Conservation (phyloP, 306 rosid genomes). For the Gynostemma pentaphyllum region DNA sequence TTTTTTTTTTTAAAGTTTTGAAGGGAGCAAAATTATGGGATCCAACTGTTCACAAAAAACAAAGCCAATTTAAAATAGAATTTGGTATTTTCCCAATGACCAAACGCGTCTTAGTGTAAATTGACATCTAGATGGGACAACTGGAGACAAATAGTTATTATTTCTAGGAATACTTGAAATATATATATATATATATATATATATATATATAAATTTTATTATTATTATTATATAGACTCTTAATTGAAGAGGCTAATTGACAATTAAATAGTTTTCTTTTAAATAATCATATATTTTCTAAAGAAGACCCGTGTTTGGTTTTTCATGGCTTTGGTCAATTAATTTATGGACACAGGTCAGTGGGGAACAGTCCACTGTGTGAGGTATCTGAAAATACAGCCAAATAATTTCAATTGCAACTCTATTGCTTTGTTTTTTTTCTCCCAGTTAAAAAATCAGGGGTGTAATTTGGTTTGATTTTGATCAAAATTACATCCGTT, state of each 20-base stretch:
- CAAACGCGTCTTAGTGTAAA: constrained; percentile 22
- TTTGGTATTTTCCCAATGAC: constrained; percentile 18
- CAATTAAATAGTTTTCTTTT: background rate
- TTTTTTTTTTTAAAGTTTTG: background rate
- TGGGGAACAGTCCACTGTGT: background rate
- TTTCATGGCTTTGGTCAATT: no score
- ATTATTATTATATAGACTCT: background rate
- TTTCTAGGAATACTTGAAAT: no score
- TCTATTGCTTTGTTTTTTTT: no score
- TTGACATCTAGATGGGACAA: constrained; percentile 21
- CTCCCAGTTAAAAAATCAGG: no score
- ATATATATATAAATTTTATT: background rate
- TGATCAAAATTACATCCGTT: no score
- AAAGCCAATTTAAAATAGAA: background rate
- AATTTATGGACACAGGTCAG: no score
- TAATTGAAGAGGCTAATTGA: background rate
- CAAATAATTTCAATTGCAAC: no score
- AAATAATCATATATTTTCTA: background rate
- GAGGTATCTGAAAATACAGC: no score
- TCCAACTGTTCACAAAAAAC: constrained; percentile 1
- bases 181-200: no score
- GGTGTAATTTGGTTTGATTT: no score
- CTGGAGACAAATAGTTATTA: constrained; percentile 32
- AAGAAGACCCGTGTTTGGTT: constrained; percentile 1
- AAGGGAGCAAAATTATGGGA: no score